A percentile compares a stretch with the other conserved stretches of the same genome.
phyloP scores from a whole-genome alignment of 805 yeast species.

The Yarrowia alimentaria region DNA sequence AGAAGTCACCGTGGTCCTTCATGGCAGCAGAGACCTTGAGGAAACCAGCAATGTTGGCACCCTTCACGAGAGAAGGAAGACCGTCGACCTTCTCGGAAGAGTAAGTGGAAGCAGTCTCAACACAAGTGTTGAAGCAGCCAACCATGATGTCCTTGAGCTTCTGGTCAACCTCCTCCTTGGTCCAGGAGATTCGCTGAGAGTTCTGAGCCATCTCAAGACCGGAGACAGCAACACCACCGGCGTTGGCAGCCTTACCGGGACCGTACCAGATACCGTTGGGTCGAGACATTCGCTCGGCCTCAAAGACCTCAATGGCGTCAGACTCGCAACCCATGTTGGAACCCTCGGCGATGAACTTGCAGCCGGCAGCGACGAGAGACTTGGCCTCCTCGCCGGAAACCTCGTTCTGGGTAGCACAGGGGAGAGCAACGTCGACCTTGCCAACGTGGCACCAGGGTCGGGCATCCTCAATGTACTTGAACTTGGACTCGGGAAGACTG shows the following conservation, averaged over 20 bases:
- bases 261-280: conserved; percentile 84
- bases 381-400: conserved; percentile 95
- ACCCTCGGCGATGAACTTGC: conserved; percentile 95
- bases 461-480: conserved; percentile 85
- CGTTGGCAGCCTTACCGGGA: conserved; percentile 98
- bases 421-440: conserved; percentile 90
- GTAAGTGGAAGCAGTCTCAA: conserved; percentile 79
- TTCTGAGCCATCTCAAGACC: conserved; percentile 99
- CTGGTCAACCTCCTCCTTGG: conserved; percentile 85
- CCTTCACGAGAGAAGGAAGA: conserved; percentile 93
- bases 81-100: conserved; percentile 64
- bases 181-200: conserved; percentile 91
- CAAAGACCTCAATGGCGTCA: conserved; percentile 94
- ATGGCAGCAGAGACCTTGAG: conserved; percentile 97
- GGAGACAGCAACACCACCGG: conserved; percentile 99
- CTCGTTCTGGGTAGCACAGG: conserved; percentile 98
- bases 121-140: conserved; percentile 88
- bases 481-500: conserved; percentile 36
- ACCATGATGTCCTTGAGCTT: conserved; percentile 91
- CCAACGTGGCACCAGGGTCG: conserved; percentile 96
- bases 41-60: conserved; percentile 99
- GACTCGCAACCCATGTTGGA: conserved; percentile 99
- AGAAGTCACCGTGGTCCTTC: conserved; percentile 92
- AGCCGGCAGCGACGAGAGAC: conserved; percentile 88
- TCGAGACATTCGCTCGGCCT: conserved; percentile 46